Evolutionary conservation across 2,329 filamentous ascomycete species (phyloP).

Genomic region (Fusarium transvaalense): DNA sequence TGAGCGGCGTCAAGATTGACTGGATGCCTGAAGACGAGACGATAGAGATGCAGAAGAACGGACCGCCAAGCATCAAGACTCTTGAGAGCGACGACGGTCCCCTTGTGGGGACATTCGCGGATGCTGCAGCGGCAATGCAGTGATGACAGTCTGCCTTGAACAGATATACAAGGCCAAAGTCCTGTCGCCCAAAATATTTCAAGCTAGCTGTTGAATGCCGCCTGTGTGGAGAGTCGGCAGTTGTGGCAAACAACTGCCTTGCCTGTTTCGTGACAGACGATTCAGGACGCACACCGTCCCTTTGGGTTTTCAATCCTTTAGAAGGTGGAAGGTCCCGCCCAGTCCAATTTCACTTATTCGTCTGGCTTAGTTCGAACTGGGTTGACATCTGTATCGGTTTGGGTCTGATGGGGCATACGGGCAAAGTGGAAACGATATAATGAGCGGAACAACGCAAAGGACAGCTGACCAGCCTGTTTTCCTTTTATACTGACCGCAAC

Average conservation of each 20-base stretch:
- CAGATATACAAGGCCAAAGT: background rate
- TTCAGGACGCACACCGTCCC: slow-evolving; percentile 16
- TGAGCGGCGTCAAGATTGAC: slow-evolving; percentile 64
- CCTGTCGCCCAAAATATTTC: background rate
- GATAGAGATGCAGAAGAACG: slow-evolving; percentile 59
- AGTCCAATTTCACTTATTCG: background rate
- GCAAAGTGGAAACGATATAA: slow-evolving; percentile 32
- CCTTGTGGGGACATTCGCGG: slow-evolving; percentile 71
- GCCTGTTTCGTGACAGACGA: slow-evolving; percentile 17
- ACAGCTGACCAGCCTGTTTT: slow-evolving; percentile 15
- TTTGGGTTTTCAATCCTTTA: slow-evolving; percentile 12
- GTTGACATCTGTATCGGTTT: slow-evolving; percentile 12
- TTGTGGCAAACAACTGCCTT: slow-evolving; percentile 11
- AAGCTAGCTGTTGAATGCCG: slow-evolving; percentile 3
- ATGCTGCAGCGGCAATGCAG: slow-evolving; percentile 67
- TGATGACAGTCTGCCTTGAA: slow-evolving; percentile 27
- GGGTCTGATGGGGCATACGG: slow-evolving; percentile 11
- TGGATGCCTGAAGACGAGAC: slow-evolving; percentile 67
- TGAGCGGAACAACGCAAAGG: slow-evolving; percentile 23
- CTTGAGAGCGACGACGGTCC: slow-evolving; percentile 55
- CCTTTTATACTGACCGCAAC: slow-evolving; percentile 28
- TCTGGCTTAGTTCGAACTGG: slow-evolving; percentile 12
- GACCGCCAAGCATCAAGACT: slow-evolving; percentile 51
- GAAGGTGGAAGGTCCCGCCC: slow-evolving; percentile 11
- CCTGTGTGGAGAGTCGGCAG: slow-evolving; percentile 9